These are phyloP conservation scores for Primulina tabacum DNA, from an alignment of 257 asterid species.

Conservation along the genomic window DNA sequence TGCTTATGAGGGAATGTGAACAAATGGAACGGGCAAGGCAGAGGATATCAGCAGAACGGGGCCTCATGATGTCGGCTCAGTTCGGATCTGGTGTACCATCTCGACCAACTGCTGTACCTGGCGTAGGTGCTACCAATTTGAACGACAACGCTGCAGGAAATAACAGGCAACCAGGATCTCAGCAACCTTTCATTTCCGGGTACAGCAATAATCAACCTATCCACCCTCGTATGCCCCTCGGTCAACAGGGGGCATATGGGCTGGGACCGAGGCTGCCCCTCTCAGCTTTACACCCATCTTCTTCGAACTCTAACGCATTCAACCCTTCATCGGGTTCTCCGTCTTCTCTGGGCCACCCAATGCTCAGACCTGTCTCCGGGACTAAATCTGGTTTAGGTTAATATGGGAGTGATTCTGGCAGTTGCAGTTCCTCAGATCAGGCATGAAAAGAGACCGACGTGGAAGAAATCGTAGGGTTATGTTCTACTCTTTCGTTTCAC, in stretches of 20 bases:
- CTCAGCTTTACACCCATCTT: constrained; percentile 69
- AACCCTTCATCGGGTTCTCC: constrained; percentile 58
- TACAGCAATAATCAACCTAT: constrained; percentile 61
- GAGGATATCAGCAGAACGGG: constrained; percentile 62
- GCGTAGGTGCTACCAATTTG: constrained; percentile 37
- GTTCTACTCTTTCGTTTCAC: constrained; percentile 23
- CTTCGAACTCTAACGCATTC: constrained; percentile 55
- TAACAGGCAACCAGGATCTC: constrained; percentile 65
- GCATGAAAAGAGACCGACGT: constrained; percentile 21
- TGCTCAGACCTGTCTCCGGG: constrained; percentile 72
- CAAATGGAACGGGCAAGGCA: constrained; percentile 87
- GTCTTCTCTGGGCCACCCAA: constrained; percentile 57
- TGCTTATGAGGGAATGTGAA: constrained; percentile 94
- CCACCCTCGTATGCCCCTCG: constrained; percentile 72
- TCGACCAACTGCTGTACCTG: constrained; percentile 55
- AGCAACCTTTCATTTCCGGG: constrained; percentile 60
- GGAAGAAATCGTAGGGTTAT: constrained; percentile 8
- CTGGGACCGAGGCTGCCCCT: constrained; percentile 81
- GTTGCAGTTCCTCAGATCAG: constrained; percentile 24
- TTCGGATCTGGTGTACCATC: constrained; percentile 52
- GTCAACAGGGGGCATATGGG: constrained; percentile 74
- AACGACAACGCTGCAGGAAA: constrained; percentile 42
- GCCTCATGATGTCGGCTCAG: constrained; percentile 52
- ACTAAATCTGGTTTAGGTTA: constrained; percentile 71
- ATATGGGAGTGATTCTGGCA: constrained; percentile 23